A percentile compares a stretch with the other conserved stretches of the same genome.
phyloP scores from a whole-genome alignment of 306 rosid genomes.

The Cicer pinnatifidum region DNA sequence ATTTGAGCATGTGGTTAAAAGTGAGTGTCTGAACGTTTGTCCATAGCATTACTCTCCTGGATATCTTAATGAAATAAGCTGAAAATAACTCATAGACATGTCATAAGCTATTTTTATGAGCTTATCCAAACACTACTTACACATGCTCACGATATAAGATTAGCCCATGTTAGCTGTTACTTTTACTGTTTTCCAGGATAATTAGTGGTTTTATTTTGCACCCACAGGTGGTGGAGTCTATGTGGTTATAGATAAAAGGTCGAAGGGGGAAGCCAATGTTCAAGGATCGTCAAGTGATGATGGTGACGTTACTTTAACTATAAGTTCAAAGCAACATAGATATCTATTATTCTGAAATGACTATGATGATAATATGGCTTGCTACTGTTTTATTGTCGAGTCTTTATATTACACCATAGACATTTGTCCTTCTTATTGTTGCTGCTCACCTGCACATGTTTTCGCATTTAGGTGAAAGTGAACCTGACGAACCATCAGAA shows the following conservation, averaged over 20 bases:
- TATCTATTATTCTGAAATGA: conserved; percentile 28
- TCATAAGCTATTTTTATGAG: background rate
- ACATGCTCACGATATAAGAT: background rate
- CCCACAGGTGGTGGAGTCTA: conserved; percentile 82
- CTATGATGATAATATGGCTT: conserved; percentile 31
- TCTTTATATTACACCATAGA: conserved; percentile 23
- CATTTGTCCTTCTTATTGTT: conserved; percentile 36
- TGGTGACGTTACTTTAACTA: conserved; percentile 55
- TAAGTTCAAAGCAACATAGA: conserved; percentile 32
- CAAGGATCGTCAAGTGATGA: conserved; percentile 81
- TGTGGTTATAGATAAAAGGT: conserved; percentile 90
- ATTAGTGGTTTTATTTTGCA: conserved; percentile 38
- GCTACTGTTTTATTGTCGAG: conserved; percentile 10
- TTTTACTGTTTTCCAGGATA: conserved; percentile 18
- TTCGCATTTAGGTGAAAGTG: conserved; percentile 74
- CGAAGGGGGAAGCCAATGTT: conserved; percentile 59
- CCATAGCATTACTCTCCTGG: background rate
- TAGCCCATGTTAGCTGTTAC: background rate
- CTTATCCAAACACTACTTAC: background rate
- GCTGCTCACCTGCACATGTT: conserved; percentile 51
- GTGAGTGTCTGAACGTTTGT: too few relatives aligned
- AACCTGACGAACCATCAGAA: conserved; percentile 73
- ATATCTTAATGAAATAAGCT: background rate
- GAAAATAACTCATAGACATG: background rate
- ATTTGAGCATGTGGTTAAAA: too few relatives aligned